Evolutionary conservation across 2,329 filamentous ascomycete species (phyloP).

Genomic region (Amauroascus niger): DNA sequence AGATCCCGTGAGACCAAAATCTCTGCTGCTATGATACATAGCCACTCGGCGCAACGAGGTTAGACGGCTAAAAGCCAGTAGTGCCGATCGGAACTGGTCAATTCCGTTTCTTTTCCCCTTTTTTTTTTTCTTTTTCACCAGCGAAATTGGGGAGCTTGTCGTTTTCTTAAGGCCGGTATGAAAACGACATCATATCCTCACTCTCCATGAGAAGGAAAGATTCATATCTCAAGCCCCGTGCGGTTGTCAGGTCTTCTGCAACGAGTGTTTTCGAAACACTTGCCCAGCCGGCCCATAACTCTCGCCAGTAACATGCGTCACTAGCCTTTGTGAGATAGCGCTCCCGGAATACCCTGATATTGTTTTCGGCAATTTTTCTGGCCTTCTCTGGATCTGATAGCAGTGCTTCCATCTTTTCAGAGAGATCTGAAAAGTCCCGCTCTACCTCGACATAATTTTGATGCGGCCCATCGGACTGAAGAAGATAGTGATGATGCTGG

Average conservation of each 20-base stretch:
- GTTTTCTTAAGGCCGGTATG: background rate
- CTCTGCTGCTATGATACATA: too few relatives aligned
- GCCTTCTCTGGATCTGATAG: conserved; percentile 32
- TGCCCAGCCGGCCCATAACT: conserved; percentile 30
- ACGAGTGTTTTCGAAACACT: conserved; percentile 17
- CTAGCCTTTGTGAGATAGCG: conserved; percentile 44
- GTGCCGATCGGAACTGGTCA: background rate
- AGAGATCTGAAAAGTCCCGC: conserved; percentile 48
- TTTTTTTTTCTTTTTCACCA: too few relatives aligned
- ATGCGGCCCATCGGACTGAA: conserved; percentile 34
- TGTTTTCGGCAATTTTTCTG: conserved; percentile 40
- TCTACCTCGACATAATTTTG: conserved; percentile 43
- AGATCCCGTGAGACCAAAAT: too few relatives aligned
- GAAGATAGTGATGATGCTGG: conserved; percentile 40
- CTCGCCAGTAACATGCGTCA: conserved; percentile 45
- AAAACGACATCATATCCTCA: conserved; percentile 18
- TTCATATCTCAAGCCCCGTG: conserved; percentile 25
- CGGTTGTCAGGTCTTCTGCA: conserved; percentile 14
- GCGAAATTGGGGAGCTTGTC: background rate
- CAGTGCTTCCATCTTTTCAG: conserved; percentile 31
- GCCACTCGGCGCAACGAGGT: background rate
- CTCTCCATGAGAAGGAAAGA: conserved; percentile 26
- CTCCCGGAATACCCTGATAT: conserved; percentile 39
- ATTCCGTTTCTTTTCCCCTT: too few relatives aligned
- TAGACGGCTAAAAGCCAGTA: too few relatives aligned